Base-by-base conservation (phyloP, 1,284 basidiomycete species). In the Cutaneotrichosporon sp. region DNA sequence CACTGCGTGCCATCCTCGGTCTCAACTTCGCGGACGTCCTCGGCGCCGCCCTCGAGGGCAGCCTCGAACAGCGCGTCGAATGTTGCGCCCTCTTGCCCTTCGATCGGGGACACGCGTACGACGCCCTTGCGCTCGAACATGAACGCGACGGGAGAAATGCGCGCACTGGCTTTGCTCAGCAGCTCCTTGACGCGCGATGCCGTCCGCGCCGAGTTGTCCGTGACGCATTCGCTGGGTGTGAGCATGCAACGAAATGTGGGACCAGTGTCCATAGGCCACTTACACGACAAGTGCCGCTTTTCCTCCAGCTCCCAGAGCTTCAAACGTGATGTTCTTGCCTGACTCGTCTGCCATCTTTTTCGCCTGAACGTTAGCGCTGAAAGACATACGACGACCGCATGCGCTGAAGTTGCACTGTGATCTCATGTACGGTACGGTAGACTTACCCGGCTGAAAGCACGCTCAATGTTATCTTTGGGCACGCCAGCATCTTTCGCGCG, bases 401-500 rank as follows among this genome's bases (percentile, higher is more conserved):
- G n/a, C n/a, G n/a, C n/a, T 5, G 14, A 39, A 9, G 23, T 38
- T 30, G 26, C 10, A 10, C 26, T 30, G 26, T n/a, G n/a, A n/a
- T n/a, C n/a, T n/a, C n/a, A n/a, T n/a, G n/a, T n/a, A n/a, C n/a
- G n/a, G n/a, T n/a, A 30, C 21, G 12, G 21, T 2, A 30, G 9
- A 63, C 75, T 41, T 61, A 86, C 88, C 76, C 81, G 83, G 17
- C 79, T 80, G 47, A 90, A 75, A 0, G 86, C 84, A 36, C 78
- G 82, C 64, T 86, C 85, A 4, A 90, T 82, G 65, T 86, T 88
- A 37, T 85, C 81, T 65, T 84, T 90, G 0, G 88, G 88, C 36
- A 90, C 81, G 34, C 86, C 85, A 37, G 78, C 76, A 0, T 82
- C 79, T 66, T 80, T 85, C 0, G 83, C 83, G 51, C 80, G 78